These are phyloP conservation scores for Vicia villosa DNA, from an alignment of 306 rosid genomes.

Conservation along the genomic window DNA sequence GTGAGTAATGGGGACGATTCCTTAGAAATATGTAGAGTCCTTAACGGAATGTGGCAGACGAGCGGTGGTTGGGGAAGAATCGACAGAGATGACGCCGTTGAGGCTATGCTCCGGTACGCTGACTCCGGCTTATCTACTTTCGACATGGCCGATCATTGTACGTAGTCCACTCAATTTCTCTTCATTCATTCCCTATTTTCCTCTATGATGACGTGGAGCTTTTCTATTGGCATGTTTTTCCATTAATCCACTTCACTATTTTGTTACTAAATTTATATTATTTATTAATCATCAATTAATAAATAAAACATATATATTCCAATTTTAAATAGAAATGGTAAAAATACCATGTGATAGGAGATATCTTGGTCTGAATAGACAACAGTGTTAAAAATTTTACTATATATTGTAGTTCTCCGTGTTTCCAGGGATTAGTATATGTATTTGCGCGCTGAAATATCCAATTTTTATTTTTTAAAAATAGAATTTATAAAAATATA, in stretches of 20 bases:
- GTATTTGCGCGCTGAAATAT: too few relatives aligned
- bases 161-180: slow-evolving; percentile 27
- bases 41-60: slow-evolving; percentile 92
- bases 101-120: slow-evolving; percentile 88
- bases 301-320: too few relatives aligned
- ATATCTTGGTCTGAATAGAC: too few relatives aligned
- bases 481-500: background rate
- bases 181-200: background rate
- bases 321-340: too few relatives aligned
- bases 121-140: slow-evolving; percentile 84
- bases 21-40: slow-evolving; percentile 66
- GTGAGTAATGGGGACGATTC: slow-evolving; percentile 67
- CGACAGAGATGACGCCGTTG: slow-evolving; percentile 77
- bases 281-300: too few relatives aligned
- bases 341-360: too few relatives aligned
- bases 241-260: background rate
- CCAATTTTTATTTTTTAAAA: too few relatives aligned
- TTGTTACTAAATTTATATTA: too few relatives aligned
- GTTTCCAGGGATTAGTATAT: too few relatives aligned
- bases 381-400: too few relatives aligned
- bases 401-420: too few relatives aligned
- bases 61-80: slow-evolving; percentile 91
- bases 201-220: slow-evolving; percentile 20
- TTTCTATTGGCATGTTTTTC: background rate
- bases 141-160: slow-evolving; percentile 98